A percentile compares a stretch with the other conserved stretches of the same genome.
Evolutionary conservation across 805 yeast species (phyloP).

Genomic region (Limtongia smithiae): DNA sequence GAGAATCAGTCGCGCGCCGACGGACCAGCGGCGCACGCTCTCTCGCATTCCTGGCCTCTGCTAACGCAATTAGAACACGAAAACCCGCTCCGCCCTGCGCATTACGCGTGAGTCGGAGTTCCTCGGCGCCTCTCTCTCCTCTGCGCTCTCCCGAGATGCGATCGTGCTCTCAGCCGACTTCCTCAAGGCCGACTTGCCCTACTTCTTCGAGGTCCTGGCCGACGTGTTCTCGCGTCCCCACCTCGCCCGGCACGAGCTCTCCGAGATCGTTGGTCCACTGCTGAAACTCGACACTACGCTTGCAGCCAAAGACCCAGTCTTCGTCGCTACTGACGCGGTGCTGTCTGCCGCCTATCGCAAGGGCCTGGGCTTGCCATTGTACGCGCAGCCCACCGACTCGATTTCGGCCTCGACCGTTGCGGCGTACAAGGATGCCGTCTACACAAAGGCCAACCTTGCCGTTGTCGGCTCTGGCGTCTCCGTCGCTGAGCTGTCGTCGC

Average conservation of each 20-base stretch:
- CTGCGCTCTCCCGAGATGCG: constrained; percentile 77
- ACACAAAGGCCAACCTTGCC: constrained; percentile 66
- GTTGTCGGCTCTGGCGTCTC: constrained; percentile 71
- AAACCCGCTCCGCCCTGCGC: constrained; percentile 81
- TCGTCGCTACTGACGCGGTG: constrained; percentile 69
- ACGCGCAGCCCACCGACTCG: constrained; percentile 60
- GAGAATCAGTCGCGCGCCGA: not conserved
- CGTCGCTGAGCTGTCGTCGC: constrained; percentile 62
- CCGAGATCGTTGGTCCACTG: constrained; percentile 77
- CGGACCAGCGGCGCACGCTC: not conserved
- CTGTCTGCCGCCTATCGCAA: constrained; percentile 78
- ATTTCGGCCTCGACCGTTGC: constrained; percentile 62
- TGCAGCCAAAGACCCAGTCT: constrained; percentile 50
- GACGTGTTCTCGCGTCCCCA: constrained; percentile 45
- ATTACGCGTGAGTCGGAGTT: constrained; percentile 92
- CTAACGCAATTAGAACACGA: constrained; percentile 80
- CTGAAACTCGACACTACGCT: constrained; percentile 61
- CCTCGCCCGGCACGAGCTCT: constrained; percentile 57
- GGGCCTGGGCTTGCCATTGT: constrained; percentile 82
- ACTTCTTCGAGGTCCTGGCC: constrained; percentile 80
- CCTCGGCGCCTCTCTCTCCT: constrained; percentile 75
- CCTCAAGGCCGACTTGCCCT: constrained; percentile 84
- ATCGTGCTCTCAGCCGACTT: constrained; percentile 77
- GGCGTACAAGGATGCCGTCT: constrained; percentile 61
- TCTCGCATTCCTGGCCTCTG: no score